Evolutionary conservation across 352 stramenopile genomes (phyloP).

Genomic region (Globisporangium splendens): DNA sequence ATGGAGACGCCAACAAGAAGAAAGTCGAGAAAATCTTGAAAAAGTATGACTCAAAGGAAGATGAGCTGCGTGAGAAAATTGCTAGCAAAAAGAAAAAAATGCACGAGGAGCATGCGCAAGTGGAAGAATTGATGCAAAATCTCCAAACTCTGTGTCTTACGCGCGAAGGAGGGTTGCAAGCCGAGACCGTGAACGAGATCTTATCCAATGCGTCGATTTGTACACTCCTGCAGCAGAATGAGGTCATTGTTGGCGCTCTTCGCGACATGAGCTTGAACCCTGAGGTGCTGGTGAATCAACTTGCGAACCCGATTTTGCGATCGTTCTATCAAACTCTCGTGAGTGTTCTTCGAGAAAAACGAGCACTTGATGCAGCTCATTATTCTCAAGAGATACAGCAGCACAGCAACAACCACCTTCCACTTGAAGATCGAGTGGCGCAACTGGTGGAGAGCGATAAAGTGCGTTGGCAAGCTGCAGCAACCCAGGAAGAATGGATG

Average conservation of each 20-base stretch:
- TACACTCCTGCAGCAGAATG: slow-evolving; percentile 29
- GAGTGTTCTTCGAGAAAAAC: slow-evolving; percentile 24
- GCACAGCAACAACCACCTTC: slow-evolving; percentile 1
- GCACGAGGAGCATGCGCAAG: slow-evolving; percentile 17
- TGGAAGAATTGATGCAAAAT: slow-evolving; percentile 32
- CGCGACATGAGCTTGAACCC: slow-evolving; percentile 71
- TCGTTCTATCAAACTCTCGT: slow-evolving; percentile 58
- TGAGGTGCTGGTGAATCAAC: slow-evolving; percentile 37
- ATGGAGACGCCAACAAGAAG: slow-evolving; percentile 22
- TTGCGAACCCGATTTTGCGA: slow-evolving; percentile 37
- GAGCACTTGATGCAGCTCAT: neutral
- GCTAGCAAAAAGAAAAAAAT: slow-evolving; percentile 24
- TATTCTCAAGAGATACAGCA: neutral
- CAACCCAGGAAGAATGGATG: slow-evolving; percentile 25
- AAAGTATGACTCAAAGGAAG: slow-evolving; percentile 39
- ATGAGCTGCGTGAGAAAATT: slow-evolving; percentile 37
- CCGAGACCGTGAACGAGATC: slow-evolving; percentile 44
- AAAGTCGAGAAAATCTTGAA: slow-evolving; percentile 35
- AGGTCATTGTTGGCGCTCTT: slow-evolving; percentile 45
- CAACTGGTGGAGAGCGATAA: slow-evolving; percentile 14
- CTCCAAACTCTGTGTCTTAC: slow-evolving; percentile 40
- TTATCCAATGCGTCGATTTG: slow-evolving; percentile 45
- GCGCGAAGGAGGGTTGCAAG: slow-evolving; percentile 24
- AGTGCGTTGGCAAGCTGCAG: slow-evolving; percentile 15
- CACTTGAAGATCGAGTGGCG: slow-evolving; percentile 40